These are phyloP conservation scores for Solanum chilense DNA, from an alignment of 257 asterid genomes.

Conservation along the genomic window DNA sequence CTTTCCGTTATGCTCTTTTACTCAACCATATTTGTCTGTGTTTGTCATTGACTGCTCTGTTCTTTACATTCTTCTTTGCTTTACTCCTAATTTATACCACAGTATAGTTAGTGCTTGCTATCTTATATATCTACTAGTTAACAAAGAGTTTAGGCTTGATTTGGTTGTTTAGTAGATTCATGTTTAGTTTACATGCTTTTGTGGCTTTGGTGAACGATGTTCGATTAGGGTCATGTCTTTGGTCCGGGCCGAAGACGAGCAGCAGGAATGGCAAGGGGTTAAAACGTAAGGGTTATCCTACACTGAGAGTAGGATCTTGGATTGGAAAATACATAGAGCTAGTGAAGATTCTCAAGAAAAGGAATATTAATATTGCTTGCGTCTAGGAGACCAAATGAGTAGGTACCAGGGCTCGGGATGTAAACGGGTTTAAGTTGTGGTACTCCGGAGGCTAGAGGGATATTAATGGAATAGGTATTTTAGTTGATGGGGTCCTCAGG, in stretches of 20 bases:
- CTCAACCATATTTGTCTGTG: not conserved
- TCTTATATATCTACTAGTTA: not conserved
- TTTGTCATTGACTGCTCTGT: not conserved
- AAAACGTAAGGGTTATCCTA: not conserved
- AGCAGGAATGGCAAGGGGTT: not conserved
- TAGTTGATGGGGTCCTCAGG: not conserved
- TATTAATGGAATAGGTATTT: not conserved
- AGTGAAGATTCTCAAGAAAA: not conserved
- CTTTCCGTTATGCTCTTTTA: not conserved
- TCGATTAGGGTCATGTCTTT: not conserved
- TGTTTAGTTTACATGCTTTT: not conserved
- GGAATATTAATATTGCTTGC: not conserved
- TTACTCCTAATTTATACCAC: not conserved
- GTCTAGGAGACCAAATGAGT: not conserved
- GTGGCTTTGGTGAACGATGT: not conserved
- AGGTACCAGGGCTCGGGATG: not conserved
- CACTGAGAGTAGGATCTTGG: not conserved
- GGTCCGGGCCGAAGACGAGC: not conserved
- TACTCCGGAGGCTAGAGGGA: not conserved
- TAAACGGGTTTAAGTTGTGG: not conserved
- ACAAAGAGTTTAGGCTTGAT: not conserved
- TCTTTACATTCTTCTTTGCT: not conserved
- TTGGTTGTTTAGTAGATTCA: not conserved
- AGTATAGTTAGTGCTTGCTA: not conserved
- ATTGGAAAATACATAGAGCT: not conserved